Conservation (phyloP, 1,284 basidiomycete species). For the Bjerkandera adusta region DNA sequence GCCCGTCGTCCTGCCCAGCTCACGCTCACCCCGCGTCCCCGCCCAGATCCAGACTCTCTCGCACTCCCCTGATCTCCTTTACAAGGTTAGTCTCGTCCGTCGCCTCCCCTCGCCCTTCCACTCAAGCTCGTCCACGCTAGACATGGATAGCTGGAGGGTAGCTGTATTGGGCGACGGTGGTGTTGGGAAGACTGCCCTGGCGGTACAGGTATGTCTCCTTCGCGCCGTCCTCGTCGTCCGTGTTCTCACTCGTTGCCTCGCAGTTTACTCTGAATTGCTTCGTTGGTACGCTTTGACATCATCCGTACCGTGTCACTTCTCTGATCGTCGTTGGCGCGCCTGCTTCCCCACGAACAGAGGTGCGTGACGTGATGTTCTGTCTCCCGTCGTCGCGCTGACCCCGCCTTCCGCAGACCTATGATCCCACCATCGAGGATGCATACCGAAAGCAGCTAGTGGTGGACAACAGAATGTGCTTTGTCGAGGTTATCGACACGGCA, state of each 20-base stretch:
- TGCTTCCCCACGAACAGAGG: constrained; percentile 17
- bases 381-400: neutral
- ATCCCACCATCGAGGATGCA: constrained; percentile 94
- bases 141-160: constrained; percentile 89
- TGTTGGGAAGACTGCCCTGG: constrained; percentile 96
- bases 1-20: constrained; percentile 19
- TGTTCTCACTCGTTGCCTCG: constrained; percentile 9
- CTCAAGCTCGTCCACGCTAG: constrained; percentile 25
- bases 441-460: constrained; percentile 92
- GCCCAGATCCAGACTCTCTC: constrained; percentile 18
- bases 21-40: constrained; percentile 20
- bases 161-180: constrained; percentile 97
- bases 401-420: constrained; percentile 60
- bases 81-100: constrained; percentile 25
- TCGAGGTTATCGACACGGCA: constrained; percentile 92
- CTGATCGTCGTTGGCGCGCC: constrained; percentile 7
- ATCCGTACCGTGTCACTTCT: constrained; percentile 13
- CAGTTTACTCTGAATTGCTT: constrained; percentile 93
- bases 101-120: constrained; percentile 2
- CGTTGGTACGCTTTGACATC: constrained; percentile 59
- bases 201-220: constrained; percentile 74
- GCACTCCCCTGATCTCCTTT: constrained; percentile 20
- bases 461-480: constrained; percentile 88
- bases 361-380: constrained; percentile 10
- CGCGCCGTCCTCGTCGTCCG: constrained; percentile 7